Evolutionary conservation across 2,329 filamentous ascomycete genomes (phyloP), one percentile per base, ranked within the genome.

Genomic region (Xenoacremonium recifei): DNA sequence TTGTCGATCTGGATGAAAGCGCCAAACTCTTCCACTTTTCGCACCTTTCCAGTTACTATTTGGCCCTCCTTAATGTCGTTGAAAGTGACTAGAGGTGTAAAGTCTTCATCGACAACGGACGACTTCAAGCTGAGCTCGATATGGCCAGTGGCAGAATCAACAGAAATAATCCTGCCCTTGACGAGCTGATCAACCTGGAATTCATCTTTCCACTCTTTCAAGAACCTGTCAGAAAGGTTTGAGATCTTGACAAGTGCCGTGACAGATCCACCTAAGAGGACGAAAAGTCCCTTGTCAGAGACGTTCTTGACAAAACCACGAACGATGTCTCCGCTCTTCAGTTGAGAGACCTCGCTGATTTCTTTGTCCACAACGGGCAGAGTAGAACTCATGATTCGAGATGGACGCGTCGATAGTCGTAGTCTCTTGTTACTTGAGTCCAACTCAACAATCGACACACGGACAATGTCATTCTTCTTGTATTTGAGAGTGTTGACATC

Each of bases 201-300:
- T 33, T 84, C 75, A 25, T 87, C 81, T 69, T 96, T 95, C 93
- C 93, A 99, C 47, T 97, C 89, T 66, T 97, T 97, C 57, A 99
- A 70, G 63, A 84, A 99, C 6, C 81, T 79, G 62, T 99, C 93
- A 0, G 91, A 96, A 12, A 99, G 76, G 62, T 97, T 91, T 9
- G 86, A 81, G 39, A 97, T 85, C 53, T 88, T 85, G 35, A 96
- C 87, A 57, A 91, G 85, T 1, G 84, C 91, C 37, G 87, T 87
- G 15, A 96, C 76, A 49, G 85, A 82, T 15, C 88, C 87, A 32
- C 91, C 90, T 3, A 99, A 75, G 19, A 84, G 78, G 35, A 99
- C 80, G 57, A 96, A 96, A 2, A 99, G 67, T 39, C 93, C 93
- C 62, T 90, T 92, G 52, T 96, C 89, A 1, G 87, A 79, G 31